These are phyloP conservation scores for Lactarius indigo DNA, from an alignment of 768 basidiomycete genomes.

Conservation along the genomic window DNA sequence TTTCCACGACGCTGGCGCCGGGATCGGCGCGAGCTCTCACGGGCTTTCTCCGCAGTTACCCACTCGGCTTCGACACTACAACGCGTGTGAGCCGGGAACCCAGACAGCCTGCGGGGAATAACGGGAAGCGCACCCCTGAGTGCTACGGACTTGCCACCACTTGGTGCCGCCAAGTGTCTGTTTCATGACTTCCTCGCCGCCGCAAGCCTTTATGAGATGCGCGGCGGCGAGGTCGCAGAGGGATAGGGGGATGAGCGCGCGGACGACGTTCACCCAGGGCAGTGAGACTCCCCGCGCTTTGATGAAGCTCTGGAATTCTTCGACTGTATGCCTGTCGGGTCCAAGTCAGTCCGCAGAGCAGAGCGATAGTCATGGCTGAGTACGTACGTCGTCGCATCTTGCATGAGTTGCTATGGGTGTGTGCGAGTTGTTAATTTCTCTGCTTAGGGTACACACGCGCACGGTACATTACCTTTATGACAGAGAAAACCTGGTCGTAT, in stretches of 20 bases:
- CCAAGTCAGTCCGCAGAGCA: not conserved
- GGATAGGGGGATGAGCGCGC: conserved; percentile 66
- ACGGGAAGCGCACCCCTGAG: conserved; percentile 58
- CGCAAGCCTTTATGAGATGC: conserved; percentile 70
- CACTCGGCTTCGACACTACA: conserved; percentile 79
- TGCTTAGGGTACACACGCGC: not conserved
- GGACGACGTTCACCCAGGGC: conserved; percentile 73
- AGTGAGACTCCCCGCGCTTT: conserved; percentile 80
- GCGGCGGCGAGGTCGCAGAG: conserved; percentile 71
- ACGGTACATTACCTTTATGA: conserved; percentile 55
- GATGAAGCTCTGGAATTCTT: conserved; percentile 76
- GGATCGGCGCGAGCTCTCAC: conserved; percentile 50
- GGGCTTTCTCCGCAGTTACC: conserved; percentile 67
- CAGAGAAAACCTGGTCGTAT: conserved; percentile 73
- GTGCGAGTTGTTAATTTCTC: too few species aligned
- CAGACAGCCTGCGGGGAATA: not conserved
- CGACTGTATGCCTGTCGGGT: conserved; percentile 65
- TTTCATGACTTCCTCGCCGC: conserved; percentile 69
- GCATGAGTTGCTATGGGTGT: conserved; percentile 57
- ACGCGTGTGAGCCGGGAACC: not conserved
- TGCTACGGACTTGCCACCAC: conserved; percentile 95
- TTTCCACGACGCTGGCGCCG: conserved; percentile 60
- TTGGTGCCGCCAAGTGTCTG: conserved; percentile 81
- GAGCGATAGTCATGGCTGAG: not conserved
- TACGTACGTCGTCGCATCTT: conserved; percentile 63